These are phyloP conservation scores for Cladosporium velox DNA, from an alignment of 2,329 filamentous ascomycete genomes.

Conservation along the genomic window DNA sequence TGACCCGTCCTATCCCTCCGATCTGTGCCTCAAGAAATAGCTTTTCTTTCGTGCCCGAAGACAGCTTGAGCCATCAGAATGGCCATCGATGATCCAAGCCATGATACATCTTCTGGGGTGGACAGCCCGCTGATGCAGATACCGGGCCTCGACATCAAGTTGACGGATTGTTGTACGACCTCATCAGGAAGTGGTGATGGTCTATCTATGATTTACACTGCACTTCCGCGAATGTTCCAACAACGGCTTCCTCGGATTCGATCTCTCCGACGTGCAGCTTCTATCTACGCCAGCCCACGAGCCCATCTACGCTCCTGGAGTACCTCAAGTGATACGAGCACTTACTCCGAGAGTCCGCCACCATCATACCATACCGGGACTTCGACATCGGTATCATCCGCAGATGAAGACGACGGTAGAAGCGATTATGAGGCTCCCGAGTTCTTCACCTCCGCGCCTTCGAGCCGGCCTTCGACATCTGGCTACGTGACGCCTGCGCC, in stretches of 20 bases:
- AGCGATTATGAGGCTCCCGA: slow-evolving; percentile 7
- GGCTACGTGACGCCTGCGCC: slow-evolving; percentile 10
- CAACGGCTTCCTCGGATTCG: slow-evolving; percentile 8
- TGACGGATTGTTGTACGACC: neutral
- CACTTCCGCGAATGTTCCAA: slow-evolving; percentile 13
- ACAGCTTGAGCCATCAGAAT: neutral
- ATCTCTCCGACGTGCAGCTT: slow-evolving; percentile 13
- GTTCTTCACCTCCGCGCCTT: slow-evolving; percentile 13
- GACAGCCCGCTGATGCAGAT: neutral
- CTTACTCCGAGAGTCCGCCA: slow-evolving; percentile 13
- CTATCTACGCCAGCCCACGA: slow-evolving; percentile 9
- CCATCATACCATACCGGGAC: slow-evolving; percentile 4
- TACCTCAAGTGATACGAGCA: neutral
- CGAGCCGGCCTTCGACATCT: slow-evolving; percentile 16
- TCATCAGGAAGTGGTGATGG: neutral
- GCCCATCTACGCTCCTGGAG: slow-evolving; percentile 2
- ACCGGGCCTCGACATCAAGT: neutral
- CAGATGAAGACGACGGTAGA: neutral
- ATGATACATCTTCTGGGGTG: neutral
- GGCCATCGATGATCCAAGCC: neutral
- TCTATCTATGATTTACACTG: slow-evolving; percentile 18
- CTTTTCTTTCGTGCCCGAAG: neutral
- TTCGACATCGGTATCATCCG: neutral
- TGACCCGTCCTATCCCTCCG: neutral
- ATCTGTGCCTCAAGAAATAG: neutral